Evolutionary conservation across 192 early-diverging fungal genomes (phyloP).

Genomic region (Spizellomyces punctatus): DNA sequence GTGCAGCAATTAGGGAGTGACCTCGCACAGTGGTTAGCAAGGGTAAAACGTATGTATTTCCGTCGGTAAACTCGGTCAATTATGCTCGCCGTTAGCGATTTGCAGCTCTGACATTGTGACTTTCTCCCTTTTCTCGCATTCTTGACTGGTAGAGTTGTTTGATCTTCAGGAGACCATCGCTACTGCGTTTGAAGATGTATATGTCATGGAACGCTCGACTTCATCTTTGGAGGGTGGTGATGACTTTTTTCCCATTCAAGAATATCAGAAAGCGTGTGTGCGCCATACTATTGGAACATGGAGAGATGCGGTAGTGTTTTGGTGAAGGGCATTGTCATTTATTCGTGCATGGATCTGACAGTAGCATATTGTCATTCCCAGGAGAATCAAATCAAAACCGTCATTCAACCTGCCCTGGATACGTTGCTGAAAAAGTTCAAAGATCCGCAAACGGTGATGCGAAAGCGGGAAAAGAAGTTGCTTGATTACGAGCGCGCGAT

Average conservation of each 20-base stretch:
- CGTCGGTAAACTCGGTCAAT: not conserved
- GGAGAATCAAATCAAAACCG: constrained; percentile 3
- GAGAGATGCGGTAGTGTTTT: constrained; percentile 13
- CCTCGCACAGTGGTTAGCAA: constrained; percentile 30
- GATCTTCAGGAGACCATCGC: constrained; percentile 58
- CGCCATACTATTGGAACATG: constrained; percentile 22
- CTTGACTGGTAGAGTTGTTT: constrained; percentile 42
- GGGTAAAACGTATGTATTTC: constrained; percentile 20
- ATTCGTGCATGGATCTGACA: too few species aligned
- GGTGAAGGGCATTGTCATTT: not conserved
- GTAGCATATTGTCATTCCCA: constrained; percentile 1
- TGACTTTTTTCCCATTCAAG: constrained; percentile 9
- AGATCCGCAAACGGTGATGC: constrained; percentile 69
- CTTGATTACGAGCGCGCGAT: constrained; percentile 72
- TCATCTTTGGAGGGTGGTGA: not conserved
- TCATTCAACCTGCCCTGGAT: constrained; percentile 38
- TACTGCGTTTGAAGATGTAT: constrained; percentile 59
- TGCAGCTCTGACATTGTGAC: not conserved
- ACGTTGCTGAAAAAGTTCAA: constrained; percentile 43
- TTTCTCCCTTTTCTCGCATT: not conserved
- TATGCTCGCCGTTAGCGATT: not conserved
- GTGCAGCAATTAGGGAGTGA: constrained; percentile 49
- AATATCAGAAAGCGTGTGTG: constrained; percentile 28
- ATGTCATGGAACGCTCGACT: constrained; percentile 32
- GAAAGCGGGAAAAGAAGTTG: constrained; percentile 71